Evolutionary conservation across 1,284 basidiomycete species (phyloP), one percentile per base, ranked within the genome.

Genomic region (Marasmius tenuissimus): DNA sequence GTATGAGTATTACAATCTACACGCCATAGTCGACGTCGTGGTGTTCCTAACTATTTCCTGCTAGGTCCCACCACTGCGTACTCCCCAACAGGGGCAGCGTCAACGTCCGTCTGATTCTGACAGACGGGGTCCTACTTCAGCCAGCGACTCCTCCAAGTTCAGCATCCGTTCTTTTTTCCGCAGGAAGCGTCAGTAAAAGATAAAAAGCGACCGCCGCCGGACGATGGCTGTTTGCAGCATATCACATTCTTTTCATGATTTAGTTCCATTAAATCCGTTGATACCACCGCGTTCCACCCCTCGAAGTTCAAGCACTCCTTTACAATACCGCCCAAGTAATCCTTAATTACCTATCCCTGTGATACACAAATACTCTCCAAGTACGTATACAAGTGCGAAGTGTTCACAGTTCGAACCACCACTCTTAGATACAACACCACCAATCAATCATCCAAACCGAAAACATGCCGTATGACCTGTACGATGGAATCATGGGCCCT

Each of bases 401-500:
- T 12, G 40, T n/a, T 50, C 20, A 7, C 18, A 33, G n/a, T 14
- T 50, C 27, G 48, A n/a, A n/a, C 3, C 11, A 22, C 11, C 9
- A 22, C 11, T 16, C 27, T 27, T 22, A 51, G 20, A 11, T 27
- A 11, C 20, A 35, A 51, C 34, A 6, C 10, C 12, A 27, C 3
- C 22, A 9, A 8, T 51, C 20, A 16, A 20, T 51, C 20, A 47
- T 8, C 10, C 50, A 51, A 27, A 11, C 33, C 33, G 40, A 63
- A 63, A 39, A 51, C 48, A 11, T 54, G 49, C n/a, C 40, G 47
- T 12, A 64, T 58, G 2, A 64, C 8, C 11, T 61, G 51, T 18
- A 22, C 50, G 51, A 65, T 63, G 4, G 59, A 58, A 49, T 65
- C 64, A 42, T 55, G 27, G 37, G 53, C 48, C 20, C 64, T 39